A percentile compares a stretch with the other conserved stretches of the same genome.
Conservation (phyloP, 352 stramenopile genomes). For the Phytophthora palmivora region DNA sequence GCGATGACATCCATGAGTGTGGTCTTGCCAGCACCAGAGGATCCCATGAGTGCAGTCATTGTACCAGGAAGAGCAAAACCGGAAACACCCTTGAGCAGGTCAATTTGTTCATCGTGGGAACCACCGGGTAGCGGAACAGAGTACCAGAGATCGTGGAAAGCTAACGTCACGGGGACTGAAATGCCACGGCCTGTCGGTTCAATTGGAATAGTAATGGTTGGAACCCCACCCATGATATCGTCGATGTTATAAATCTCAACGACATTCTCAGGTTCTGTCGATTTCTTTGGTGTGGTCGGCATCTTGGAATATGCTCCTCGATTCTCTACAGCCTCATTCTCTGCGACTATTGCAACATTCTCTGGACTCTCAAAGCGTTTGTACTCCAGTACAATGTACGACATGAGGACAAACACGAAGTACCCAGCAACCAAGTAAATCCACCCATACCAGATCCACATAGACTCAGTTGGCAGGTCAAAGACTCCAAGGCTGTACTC, state of each 20-base stretch:
- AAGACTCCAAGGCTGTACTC: slow-evolving; percentile 62
- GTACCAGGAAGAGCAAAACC: slow-evolving; percentile 48
- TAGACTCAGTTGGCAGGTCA: slow-evolving; percentile 42
- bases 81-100: too few relatives aligned
- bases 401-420: slow-evolving; percentile 39
- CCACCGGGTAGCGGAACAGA: slow-evolving; percentile 47
- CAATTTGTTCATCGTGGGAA: slow-evolving; percentile 42
- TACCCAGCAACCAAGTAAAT: slow-evolving; percentile 49
- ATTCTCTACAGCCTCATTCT: slow-evolving; percentile 13
- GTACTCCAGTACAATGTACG: slow-evolving; percentile 22
- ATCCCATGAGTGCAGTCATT: slow-evolving; percentile 62
- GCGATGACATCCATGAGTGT: too few relatives aligned
- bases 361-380: too few relatives aligned
- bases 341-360: slow-evolving; percentile 19
- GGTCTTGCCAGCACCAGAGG: slow-evolving; percentile 78
- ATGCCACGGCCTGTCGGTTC: slow-evolving; percentile 29
- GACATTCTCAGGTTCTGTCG: slow-evolving; percentile 7
- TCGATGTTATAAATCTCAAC: slow-evolving; percentile 26
- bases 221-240: slow-evolving; percentile 16
- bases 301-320: slow-evolving; percentile 27
- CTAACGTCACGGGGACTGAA: slow-evolving; percentile 35
- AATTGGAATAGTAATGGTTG: slow-evolving; percentile 25
- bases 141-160: too few relatives aligned
- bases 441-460: slow-evolving; percentile 68
- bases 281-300: slow-evolving; percentile 22